Evolutionary conservation across 1,284 basidiomycete species (phyloP).

Genomic region (Ganoderma multipileum): DNA sequence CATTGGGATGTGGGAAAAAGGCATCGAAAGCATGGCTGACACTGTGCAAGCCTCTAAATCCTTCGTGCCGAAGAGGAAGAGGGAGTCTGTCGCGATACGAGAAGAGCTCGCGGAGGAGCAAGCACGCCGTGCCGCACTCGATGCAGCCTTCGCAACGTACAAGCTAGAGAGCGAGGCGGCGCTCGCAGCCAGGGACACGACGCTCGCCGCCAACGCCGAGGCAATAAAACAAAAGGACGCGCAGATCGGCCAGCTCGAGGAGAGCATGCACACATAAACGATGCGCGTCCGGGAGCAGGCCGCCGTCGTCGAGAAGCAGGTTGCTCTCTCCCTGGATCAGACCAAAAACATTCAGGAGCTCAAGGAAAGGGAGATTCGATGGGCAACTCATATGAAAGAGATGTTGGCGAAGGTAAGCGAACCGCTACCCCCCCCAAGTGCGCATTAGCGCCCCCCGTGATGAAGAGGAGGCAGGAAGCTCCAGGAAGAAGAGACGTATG

Average conservation of each 20-base stretch:
- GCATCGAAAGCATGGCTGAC: not conserved
- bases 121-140: not conserved
- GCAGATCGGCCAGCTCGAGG: not conserved
- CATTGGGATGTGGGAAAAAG: not conserved
- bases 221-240: not conserved
- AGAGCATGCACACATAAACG: conserved; percentile 4
- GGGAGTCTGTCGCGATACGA: not conserved
- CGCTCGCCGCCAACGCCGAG: conserved; percentile 8
- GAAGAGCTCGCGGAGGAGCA: conserved; percentile 12
- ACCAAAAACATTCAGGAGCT: not conserved
- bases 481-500: not conserved
- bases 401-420: not conserved
- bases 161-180: conserved; percentile 2
- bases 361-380: not conserved
- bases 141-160: not conserved
- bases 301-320: not conserved
- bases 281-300: not conserved
- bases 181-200: not conserved
- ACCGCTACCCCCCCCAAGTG: not conserved
- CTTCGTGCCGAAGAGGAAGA: not conserved
- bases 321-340: not conserved
- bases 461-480: not conserved
- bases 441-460: not conserved
- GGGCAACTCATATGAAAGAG: not conserved
- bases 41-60: not conserved